Percentiles rank a stretch among this genome's conserved stretches.
phyloP scores from a whole-genome alignment of 352 stramenopile genomes.

The Phytophthora kernoviae region DNA sequence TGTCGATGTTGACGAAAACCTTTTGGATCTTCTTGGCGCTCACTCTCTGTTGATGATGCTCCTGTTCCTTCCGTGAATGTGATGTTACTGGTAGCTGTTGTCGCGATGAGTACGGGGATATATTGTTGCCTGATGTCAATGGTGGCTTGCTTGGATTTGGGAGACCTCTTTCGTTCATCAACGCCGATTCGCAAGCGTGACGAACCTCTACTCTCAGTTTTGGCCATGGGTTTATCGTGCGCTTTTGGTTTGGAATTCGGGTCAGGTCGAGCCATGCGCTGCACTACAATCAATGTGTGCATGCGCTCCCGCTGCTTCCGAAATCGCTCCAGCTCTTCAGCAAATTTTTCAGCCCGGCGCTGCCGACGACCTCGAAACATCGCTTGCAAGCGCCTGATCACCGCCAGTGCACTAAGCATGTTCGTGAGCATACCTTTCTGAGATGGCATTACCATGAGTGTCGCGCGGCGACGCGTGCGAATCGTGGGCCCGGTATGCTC shows the following conservation, averaged over 20 bases:
- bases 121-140: neutral
- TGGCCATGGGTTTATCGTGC: conserved; percentile 1
- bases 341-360: conserved; percentile 32
- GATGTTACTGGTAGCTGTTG: conserved; percentile 1
- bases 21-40: conserved; percentile 51
- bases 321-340: conserved; percentile 37
- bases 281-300: conserved; percentile 32
- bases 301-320: conserved; percentile 31
- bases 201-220: conserved; percentile 2
- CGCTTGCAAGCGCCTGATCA: conserved; percentile 40
- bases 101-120: neutral
- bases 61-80: conserved; percentile 4
- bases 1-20: conserved; percentile 37
- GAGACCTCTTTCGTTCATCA: conserved; percentile 6
- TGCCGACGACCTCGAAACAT: conserved; percentile 38
- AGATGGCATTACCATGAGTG: conserved; percentile 10
- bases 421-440: conserved; percentile 12
- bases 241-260: conserved; percentile 13
- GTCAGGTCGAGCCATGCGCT: conserved; percentile 20
- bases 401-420: conserved; percentile 24
- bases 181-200: conserved; percentile 8
- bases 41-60: conserved; percentile 8
- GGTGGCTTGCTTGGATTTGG: conserved; percentile 1
- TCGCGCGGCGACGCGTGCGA: conserved; percentile 10
- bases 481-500: conserved; percentile 1